These are phyloP conservation scores for Cicer bijugum DNA, from an alignment of 306 rosid species.

Conservation along the genomic window DNA sequence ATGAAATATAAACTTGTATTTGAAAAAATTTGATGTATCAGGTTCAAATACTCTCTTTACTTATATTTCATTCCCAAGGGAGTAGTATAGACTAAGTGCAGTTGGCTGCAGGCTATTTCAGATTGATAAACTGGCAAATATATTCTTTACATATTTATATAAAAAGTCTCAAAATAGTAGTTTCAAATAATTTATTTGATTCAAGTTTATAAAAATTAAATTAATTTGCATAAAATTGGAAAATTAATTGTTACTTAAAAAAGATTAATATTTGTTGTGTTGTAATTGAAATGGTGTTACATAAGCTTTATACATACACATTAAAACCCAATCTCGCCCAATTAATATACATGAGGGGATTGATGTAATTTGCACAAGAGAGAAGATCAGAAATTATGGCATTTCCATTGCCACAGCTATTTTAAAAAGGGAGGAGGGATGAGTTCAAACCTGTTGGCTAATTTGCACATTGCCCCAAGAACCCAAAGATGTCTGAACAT, in stretches of 20 bases:
- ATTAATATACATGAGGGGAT: constrained; percentile 6
- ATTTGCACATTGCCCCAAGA: constrained; percentile 74
- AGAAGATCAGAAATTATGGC: constrained; percentile 7
- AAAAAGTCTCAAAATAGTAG: not conserved
- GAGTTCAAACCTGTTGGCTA: constrained; percentile 76
- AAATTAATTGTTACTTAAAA: not conserved
- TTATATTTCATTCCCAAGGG: no score
- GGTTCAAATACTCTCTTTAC: no score
- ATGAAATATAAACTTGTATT: no score
- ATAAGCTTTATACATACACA: not conserved
- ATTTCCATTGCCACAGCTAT: constrained; percentile 16
- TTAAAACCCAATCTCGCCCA: not conserved
- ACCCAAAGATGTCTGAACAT: constrained; percentile 67
- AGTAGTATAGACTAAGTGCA: not conserved
- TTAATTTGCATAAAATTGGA: not conserved
- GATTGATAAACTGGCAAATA: not conserved
- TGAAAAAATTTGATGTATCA: no score
- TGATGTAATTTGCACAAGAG: not conserved
- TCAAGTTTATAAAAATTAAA: not conserved
- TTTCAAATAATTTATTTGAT: not conserved
- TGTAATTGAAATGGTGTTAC: not conserved
- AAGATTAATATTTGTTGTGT: not conserved
- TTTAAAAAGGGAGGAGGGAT: not conserved
- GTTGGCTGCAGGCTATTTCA: not conserved
- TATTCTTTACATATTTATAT: not conserved